Percentiles rank a stretch among this genome's conserved stretches.
phyloP scores from a whole-genome alignment of 257 asterid species.

The Jacaranda mimosifolia region DNA sequence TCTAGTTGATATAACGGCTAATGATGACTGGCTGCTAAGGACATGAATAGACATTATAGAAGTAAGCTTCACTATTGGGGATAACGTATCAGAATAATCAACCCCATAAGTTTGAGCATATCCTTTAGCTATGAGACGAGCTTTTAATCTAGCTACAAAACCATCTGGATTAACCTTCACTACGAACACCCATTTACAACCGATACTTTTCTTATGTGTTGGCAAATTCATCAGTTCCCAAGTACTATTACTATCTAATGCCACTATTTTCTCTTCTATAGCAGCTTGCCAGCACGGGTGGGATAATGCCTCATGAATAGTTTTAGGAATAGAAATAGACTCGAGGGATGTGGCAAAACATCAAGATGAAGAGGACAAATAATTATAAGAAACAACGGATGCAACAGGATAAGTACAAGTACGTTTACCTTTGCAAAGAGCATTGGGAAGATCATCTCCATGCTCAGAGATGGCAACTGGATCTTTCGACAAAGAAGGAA shows the following conservation, averaged over 20 bases:
- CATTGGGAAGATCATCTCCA: not conserved
- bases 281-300: not conserved
- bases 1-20: too few relatives aligned
- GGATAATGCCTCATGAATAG: not conserved
- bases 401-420: not conserved
- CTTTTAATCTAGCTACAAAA: not conserved
- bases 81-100: too few relatives aligned
- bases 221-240: too few relatives aligned
- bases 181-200: not conserved
- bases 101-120: too few relatives aligned
- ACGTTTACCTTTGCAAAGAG: not conserved
- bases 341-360: not conserved
- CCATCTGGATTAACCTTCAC: not conserved
- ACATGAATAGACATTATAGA: too few relatives aligned
- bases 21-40: too few relatives aligned
- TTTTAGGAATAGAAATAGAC: not conserved
- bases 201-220: too few relatives aligned
- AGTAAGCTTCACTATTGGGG: too few relatives aligned
- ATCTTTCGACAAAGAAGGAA: slow-evolving; percentile 1
- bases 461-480: not conserved
- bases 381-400: not conserved
- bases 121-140: too few relatives aligned
- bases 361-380: not conserved
- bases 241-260: not conserved
- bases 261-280: not conserved